Percentiles rank a stretch among this genome's conserved stretches.
Conservation (phyloP, 2,329 filamentous ascomycete species). For the Fusarium paranaense region DNA sequence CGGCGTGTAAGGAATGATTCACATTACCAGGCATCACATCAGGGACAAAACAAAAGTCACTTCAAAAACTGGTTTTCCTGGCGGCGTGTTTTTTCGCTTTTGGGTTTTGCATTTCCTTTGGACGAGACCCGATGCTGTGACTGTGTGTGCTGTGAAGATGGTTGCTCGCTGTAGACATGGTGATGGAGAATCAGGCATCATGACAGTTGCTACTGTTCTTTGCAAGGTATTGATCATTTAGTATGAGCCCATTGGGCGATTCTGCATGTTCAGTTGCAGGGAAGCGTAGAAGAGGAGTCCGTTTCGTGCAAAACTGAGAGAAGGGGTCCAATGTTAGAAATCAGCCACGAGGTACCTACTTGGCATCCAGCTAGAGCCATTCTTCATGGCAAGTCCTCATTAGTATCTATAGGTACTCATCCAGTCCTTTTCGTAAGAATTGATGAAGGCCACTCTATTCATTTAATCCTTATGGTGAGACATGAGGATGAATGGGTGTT, state of each 20-base stretch:
- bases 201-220: not conserved
- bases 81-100: slow-evolving; percentile 18
- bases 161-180: not conserved
- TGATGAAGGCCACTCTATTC: not conserved
- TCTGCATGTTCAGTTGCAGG: not conserved
- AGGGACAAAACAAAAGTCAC: slow-evolving; percentile 56
- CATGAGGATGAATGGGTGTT: not conserved
- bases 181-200: not conserved
- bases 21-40: slow-evolving; percentile 62
- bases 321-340: not conserved
- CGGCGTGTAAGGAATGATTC: slow-evolving; percentile 64
- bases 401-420: not conserved
- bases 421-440: not conserved
- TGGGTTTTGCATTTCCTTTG: slow-evolving; percentile 9
- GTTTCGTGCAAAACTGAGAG: not conserved
- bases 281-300: not conserved
- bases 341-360: no score
- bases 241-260: not conserved
- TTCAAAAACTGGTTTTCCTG: slow-evolving; percentile 34
- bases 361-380: not conserved
- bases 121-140: not conserved
- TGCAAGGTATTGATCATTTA: not conserved
- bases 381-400: not conserved
- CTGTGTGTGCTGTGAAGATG: not conserved
- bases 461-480: not conserved